A percentile compares a stretch with the other conserved stretches of the same genome.
Conservation (phyloP, 2,329 filamentous ascomycete genomes). For the Pseudogymnoascus sp. region DNA sequence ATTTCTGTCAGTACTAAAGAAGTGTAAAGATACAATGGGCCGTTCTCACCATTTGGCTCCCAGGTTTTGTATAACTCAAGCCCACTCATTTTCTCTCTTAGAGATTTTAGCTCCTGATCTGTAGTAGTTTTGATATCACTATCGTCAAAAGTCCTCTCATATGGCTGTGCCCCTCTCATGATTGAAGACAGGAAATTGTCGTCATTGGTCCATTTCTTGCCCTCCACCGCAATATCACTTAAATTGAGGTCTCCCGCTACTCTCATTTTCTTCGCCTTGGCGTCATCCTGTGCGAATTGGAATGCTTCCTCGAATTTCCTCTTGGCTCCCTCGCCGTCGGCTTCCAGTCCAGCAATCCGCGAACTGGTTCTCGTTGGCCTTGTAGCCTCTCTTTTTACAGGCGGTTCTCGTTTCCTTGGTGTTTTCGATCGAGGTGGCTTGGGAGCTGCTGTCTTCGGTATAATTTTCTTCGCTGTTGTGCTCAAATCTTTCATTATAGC, state of each 20-base stretch:
- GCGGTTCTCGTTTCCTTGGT: conserved; percentile 32
- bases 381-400: conserved; percentile 40
- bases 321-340: conserved; percentile 54
- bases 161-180: conserved; percentile 64
- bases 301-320: conserved; percentile 61
- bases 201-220: conserved; percentile 65
- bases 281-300: conserved; percentile 47
- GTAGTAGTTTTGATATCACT: conserved; percentile 74
- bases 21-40: too few species aligned
- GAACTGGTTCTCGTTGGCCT: conserved; percentile 52
- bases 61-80: conserved; percentile 78
- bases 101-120: conserved; percentile 63
- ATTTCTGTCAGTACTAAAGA: not conserved
- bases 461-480: conserved; percentile 60
- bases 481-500: conserved; percentile 73
- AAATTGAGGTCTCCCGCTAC: conserved; percentile 64
- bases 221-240: conserved; percentile 70
- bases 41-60: conserved; percentile 62
- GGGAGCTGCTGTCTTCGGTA: conserved; percentile 46
- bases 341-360: conserved; percentile 47
- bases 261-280: conserved; percentile 54
- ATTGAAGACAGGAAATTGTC: conserved; percentile 60
- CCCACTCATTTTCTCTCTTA: conserved; percentile 70
- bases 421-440: conserved; percentile 36
- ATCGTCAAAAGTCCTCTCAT: conserved; percentile 77